Conservation (phyloP, 345 rosid species). For the Fremontodendron californicum region DNA sequence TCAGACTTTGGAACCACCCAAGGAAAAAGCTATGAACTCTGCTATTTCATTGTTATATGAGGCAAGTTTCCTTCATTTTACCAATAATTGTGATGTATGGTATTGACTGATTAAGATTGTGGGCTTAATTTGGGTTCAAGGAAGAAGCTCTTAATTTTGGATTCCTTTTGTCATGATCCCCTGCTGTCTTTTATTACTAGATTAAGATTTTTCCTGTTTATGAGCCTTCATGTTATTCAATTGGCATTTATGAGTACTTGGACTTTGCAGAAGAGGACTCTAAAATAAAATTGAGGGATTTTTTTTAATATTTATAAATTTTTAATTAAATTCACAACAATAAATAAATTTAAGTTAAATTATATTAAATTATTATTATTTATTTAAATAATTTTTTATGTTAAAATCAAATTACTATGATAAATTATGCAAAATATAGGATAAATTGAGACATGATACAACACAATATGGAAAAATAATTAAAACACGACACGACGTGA, state of each 20-base stretch:
- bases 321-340: no score
- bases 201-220: neutral
- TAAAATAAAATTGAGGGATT: no score
- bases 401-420: no score
- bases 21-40: slow-evolving; percentile 72
- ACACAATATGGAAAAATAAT: no score
- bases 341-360: no score
- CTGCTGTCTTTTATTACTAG: neutral
- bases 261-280: neutral
- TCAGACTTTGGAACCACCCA: slow-evolving; percentile 92
- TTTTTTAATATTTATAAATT: no score
- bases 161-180: neutral
- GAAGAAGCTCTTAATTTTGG: neutral
- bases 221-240: neutral
- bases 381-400: no score
- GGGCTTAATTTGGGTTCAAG: neutral
- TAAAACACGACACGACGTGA: no score
- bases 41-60: slow-evolving; percentile 79
- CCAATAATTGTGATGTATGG: neutral
- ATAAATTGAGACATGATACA: no score
- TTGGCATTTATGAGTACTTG: neutral
- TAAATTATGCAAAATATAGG: no score
- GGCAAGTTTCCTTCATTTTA: slow-evolving; percentile 37
- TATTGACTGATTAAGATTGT: neutral
- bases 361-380: no score